Percentiles rank a stretch among this genome's conserved stretches.
Conservation (phyloP, 208 protist species). For the Leishmania mexicana region DNA sequence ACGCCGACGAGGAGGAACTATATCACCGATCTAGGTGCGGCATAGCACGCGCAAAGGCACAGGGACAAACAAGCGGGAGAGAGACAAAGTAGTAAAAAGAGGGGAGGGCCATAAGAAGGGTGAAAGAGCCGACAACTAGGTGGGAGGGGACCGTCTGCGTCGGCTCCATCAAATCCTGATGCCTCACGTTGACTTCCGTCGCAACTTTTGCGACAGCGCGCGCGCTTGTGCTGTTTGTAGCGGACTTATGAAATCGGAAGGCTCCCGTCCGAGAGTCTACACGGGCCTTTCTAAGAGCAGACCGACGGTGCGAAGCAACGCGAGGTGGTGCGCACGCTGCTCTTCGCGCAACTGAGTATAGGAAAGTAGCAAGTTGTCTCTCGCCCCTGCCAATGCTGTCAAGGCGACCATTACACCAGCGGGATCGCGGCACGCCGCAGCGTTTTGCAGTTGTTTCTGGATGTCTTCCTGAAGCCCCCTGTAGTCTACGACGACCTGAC, state of each 20-base stretch:
- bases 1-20: not conserved
- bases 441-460: not conserved
- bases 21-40: not conserved
- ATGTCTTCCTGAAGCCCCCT: constrained; percentile 11
- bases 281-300: not conserved
- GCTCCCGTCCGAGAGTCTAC: not conserved
- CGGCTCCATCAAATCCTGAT: not conserved
- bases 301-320: too few species aligned
- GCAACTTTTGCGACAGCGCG: not conserved
- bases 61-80: not conserved
- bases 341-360: not conserved
- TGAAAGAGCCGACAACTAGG: not conserved
- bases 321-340: not conserved
- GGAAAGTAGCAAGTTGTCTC: not conserved
- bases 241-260: too few species aligned
- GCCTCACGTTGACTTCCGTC: not conserved
- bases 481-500: constrained; percentile 4
- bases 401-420: not conserved
- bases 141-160: not conserved
- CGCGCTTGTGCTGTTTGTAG: not conserved
- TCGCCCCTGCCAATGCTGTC: not conserved
- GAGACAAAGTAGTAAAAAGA: not conserved
- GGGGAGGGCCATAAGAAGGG: not conserved
- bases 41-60: not conserved
- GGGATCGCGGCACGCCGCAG: not conserved